Conservation (phyloP, 1,284 basidiomycete genomes). For the Papiliotrema fonsecae region DNA sequence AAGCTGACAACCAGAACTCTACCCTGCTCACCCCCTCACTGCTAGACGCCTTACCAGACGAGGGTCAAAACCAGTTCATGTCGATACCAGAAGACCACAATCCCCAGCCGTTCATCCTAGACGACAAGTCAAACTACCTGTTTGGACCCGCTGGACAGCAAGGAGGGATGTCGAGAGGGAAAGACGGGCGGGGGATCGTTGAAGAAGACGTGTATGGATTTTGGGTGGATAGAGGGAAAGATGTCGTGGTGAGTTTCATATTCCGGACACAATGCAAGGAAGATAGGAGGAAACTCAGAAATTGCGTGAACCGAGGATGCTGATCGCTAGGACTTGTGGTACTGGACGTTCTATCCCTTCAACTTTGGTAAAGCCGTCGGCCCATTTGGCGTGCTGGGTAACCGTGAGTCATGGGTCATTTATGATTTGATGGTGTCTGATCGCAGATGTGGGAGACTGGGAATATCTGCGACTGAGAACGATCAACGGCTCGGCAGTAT, state of each 20-base stretch:
- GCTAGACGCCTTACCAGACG: constrained; percentile 18
- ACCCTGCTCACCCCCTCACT: constrained; percentile 14
- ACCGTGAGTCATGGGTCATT: constrained; percentile 44
- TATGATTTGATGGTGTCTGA: no score
- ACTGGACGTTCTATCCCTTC: constrained; percentile 47
- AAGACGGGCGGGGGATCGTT: constrained; percentile 27
- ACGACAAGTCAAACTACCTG: constrained; percentile 28
- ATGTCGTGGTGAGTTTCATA: constrained; percentile 36
- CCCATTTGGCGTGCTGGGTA: constrained; percentile 38
- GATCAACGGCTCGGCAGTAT: constrained; percentile 33
- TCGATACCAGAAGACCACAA: constrained; percentile 32
- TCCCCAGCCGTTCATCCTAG: constrained; percentile 31
- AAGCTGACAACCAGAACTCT: constrained; percentile 12
- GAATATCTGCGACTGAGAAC: constrained; percentile 40
- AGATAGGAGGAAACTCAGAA: no score
- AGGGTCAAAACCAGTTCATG: constrained; percentile 18
- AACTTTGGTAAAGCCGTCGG: constrained; percentile 44
- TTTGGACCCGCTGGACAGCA: constrained; percentile 32
- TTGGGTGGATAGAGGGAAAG: constrained; percentile 38
- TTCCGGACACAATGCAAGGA: no score
- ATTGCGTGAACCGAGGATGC: no score
- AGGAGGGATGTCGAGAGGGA: constrained; percentile 13
- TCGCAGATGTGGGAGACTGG: constrained; percentile 42
- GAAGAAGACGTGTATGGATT: constrained; percentile 41
- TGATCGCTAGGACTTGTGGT: constrained; percentile 34